Evolutionary conservation across 2,329 filamentous ascomycete genomes (phyloP), one percentile per base, ranked within the genome.

Genomic region (Colletotrichum godetiae): DNA sequence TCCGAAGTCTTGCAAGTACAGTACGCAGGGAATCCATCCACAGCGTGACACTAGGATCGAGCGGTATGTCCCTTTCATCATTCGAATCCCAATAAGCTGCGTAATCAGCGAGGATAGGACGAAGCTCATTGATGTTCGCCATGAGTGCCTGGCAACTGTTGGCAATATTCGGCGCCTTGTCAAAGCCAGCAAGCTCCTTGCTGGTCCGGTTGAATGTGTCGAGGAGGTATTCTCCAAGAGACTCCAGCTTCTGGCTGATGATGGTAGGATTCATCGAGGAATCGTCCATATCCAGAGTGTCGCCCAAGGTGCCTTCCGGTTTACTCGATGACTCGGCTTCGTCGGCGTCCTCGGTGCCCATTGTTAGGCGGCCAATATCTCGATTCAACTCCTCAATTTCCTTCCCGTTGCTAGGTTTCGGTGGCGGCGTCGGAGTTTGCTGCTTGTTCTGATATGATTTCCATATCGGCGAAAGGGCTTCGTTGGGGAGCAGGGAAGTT

Each of bases 11-110:
- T 8, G 75, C 62, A 49, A 79, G 60, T 27, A 76, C 72, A 29
- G 59, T 29, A n/a, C 72, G 59, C 10, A 80, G 75, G 6, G 59
- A 74, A 3, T 42, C 61, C 59, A 79, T 63, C 77, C 77, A 79
- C 27, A 75, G 37, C 19, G 62, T 68, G 5, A 80, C 59, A 31
- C 76, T 76, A 1, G 78, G 73, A 49, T 77, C 77, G 29, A 77
- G 53, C 10, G 77, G 77, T 24, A 79, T 42, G 6, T 68, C 66
- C 42, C 19, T 24, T 27, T 37, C 11, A 57, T 49, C 24, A 60
- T 59, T 5, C 13, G 55, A 49, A 2, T 67, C 73, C 57, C 73
- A 75, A 56, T 76, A 67, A 35, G 72, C 71, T n/a, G 75, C 58
- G 31, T 78, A 79, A n/a, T 58, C 72, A 11, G 68, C 55, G 22